These are phyloP conservation scores for Glebionis coronaria DNA, from an alignment of 129 eudicot species.

Conservation along the genomic window DNA sequence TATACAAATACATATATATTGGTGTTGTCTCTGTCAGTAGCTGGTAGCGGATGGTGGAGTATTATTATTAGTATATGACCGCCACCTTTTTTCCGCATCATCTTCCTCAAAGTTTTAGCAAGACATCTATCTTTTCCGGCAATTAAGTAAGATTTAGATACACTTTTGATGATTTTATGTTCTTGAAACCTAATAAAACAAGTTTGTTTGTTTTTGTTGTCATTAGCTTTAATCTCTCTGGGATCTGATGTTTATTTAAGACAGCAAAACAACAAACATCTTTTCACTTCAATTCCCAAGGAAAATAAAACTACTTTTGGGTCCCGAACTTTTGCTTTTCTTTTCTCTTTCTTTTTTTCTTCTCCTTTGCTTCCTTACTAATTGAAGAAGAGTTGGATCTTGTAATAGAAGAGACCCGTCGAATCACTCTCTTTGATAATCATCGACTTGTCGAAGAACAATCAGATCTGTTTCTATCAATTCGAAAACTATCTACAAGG, in stretches of 20 bases:
- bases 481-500: constrained; percentile 16
- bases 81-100: constrained; percentile 44
- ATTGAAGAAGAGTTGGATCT: constrained; percentile 19
- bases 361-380: constrained; percentile 20
- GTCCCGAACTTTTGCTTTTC: constrained; percentile 31
- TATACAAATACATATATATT: not conserved
- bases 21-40: constrained; percentile 47
- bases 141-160: constrained; percentile 46
- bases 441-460: constrained; percentile 19
- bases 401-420: constrained; percentile 11
- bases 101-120: constrained; percentile 30
- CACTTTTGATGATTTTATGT: not conserved
- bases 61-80: constrained; percentile 30
- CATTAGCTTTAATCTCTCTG: constrained; percentile 28
- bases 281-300: constrained; percentile 56
- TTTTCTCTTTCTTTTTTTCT: constrained; percentile 20
- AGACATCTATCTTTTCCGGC: constrained; percentile 58
- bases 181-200: constrained; percentile 9
- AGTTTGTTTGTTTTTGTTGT: constrained; percentile 13
- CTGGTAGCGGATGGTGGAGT: constrained; percentile 52
- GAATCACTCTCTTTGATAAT: constrained; percentile 4
- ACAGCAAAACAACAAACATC: constrained; percentile 32
- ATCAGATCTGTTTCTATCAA: constrained; percentile 18
- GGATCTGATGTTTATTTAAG: constrained; percentile 47
- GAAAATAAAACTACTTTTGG: constrained; percentile 28